Percentiles rank a stretch among this genome's conserved stretches.
Evolutionary conservation across 2,329 filamentous ascomycete species (phyloP).

Genomic region (Beauveria rudraprayagi): DNA sequence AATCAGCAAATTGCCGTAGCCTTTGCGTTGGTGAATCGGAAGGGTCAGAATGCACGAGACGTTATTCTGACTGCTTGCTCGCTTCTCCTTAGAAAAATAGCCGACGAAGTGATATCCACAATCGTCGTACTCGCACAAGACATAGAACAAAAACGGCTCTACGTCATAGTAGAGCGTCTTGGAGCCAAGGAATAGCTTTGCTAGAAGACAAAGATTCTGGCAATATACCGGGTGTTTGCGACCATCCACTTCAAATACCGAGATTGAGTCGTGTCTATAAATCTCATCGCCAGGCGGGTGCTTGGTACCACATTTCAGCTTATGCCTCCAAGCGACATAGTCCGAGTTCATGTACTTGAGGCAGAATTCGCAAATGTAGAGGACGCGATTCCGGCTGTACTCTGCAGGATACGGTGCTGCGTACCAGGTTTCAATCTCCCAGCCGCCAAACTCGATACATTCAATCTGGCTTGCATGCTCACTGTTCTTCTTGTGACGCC

Average conservation of each 20-base stretch:
- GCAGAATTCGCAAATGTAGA: conserved; percentile 99
- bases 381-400: conserved; percentile 88
- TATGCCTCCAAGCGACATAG: conserved; percentile 96
- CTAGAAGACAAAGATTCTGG: conserved; percentile 90
- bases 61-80: conserved; percentile 89
- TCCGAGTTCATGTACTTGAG: conserved; percentile 99
- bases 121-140: conserved; percentile 89
- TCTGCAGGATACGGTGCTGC: conserved; percentile 96
- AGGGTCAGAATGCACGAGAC: conserved; percentile 95
- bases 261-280: conserved; percentile 82
- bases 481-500: conserved; percentile 65
- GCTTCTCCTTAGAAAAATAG: conserved; percentile 99
- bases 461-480: conserved; percentile 94
- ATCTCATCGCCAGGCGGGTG: conserved; percentile 97
- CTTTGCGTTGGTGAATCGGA: conserved; percentile 93
- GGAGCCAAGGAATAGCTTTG: conserved; percentile 95
- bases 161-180: conserved; percentile 98
- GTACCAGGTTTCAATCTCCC: conserved; percentile 99
- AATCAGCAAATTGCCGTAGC: conserved; percentile 92
- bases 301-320: conserved; percentile 92
- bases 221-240: conserved; percentile 98
- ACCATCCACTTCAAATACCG: conserved; percentile 95
- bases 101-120: conserved; percentile 93
- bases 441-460: conserved; percentile 95
- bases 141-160: conserved; percentile 94